Base-by-base conservation (phyloP, 129 eudicot genomes). In the Helichrysum umbraculigerum region DNA sequence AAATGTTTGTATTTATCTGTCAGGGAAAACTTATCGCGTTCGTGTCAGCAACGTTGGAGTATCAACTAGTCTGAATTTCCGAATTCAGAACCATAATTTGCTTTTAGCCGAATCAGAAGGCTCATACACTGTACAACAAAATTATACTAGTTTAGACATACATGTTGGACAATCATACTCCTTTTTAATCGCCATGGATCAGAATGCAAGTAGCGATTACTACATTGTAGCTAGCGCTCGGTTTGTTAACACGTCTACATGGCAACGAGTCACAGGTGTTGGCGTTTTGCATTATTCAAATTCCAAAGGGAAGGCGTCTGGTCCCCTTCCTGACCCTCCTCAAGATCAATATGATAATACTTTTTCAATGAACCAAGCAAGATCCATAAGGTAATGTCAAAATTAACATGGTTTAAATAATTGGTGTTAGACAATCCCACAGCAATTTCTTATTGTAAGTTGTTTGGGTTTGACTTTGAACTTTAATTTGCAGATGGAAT, bases 11-110 rank as follows among this genome's bases (percentile, higher is more conserved):
- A 4, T 63, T 4, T 10, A 12, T 63, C 78, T 33, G 71, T 65
- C 88, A 86, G 95, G 95, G 34, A 89, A 77, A 81, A 86, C 95
- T 20, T 89, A 89, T 60, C 84, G 95, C 2, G 5, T 89, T 35
- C 95, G 95, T 74, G 95, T 89, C 58, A 88, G 90, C 87, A 89
- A 89, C 61, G 91, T 89, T 28, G 95, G 95, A 56, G 81, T 86
- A 42, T 86, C 91, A 63, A 89, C 91, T 71, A 89, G 91, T 65
- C 80, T 89, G 80, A 89, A 89, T 83, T 89, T 89, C 79, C 81
- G 95, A 75, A 89, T 89, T 71, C 91, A 89, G 47, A 82, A 58
- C 78, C 95, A 89, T 80, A 89, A 89, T 78, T 78, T 89, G 50
- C 95, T 86, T 21, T 71, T 89, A 60, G 91, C 89, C 16, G 94